Evolutionary conservation across 2,329 filamentous ascomycete genomes (phyloP).

Genomic region (Diaporthe batatas): DNA sequence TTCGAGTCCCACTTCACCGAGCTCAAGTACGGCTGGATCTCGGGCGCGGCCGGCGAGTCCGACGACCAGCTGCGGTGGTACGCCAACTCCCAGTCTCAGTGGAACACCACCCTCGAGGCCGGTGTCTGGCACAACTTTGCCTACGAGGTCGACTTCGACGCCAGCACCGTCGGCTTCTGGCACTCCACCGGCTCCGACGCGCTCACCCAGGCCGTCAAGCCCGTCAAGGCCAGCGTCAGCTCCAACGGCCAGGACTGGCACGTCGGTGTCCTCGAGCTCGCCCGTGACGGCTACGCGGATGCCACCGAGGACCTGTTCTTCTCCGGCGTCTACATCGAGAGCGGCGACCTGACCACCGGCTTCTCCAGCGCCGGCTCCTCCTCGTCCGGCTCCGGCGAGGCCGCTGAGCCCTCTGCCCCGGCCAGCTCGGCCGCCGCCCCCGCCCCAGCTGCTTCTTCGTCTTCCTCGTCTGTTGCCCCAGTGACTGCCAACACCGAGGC

Average conservation of each 20-base stretch:
- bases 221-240: conserved; percentile 68
- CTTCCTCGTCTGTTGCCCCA: conserved; percentile 3
- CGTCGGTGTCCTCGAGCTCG: conserved; percentile 74
- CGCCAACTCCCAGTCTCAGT: conserved; percentile 68
- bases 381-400: conserved; percentile 42
- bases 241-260: conserved; percentile 79
- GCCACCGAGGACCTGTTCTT: conserved; percentile 75
- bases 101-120: conserved; percentile 69
- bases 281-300: conserved; percentile 64
- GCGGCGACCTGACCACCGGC: conserved; percentile 52
- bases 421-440: not conserved
- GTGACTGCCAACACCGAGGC: not conserved
- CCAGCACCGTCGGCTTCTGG: conserved; percentile 72
- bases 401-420: not conserved
- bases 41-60: conserved; percentile 53
- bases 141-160: conserved; percentile 76
- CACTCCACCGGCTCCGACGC: conserved; percentile 71
- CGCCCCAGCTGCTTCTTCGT: not conserved
- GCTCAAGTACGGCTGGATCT: conserved; percentile 73
- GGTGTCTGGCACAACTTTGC: conserved; percentile 79
- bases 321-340: conserved; percentile 77
- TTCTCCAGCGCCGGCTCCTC: conserved; percentile 39
- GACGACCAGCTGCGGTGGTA: conserved; percentile 71
- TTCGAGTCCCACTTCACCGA: conserved; percentile 79
- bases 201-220: conserved; percentile 67